phyloP scores from a whole-genome alignment of 2,329 filamentous ascomycete species.

The Pseudohalonectria lignicola region DNA sequence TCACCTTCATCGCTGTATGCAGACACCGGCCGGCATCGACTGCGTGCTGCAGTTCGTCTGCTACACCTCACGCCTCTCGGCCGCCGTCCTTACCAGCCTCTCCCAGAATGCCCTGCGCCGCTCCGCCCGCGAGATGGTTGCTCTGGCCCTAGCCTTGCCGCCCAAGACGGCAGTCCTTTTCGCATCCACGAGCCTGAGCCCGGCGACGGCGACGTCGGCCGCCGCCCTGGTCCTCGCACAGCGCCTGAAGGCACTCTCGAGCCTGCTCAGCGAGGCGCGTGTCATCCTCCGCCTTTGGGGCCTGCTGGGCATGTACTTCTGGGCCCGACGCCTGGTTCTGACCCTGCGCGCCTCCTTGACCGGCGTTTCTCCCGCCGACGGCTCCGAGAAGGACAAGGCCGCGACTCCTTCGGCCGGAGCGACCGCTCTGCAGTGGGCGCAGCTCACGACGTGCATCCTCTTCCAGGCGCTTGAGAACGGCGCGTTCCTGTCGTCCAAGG shows the following conservation, averaged over 20 bases:
- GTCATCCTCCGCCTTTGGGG: constrained; percentile 70
- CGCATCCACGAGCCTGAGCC: constrained; percentile 16
- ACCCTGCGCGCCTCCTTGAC: constrained; percentile 16
- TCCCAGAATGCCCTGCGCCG: constrained; percentile 46
- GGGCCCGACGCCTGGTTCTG: constrained; percentile 41
- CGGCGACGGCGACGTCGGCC: constrained; percentile 19
- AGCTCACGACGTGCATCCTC: constrained; percentile 54
- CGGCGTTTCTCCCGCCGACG: constrained; percentile 8
- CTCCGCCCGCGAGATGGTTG: constrained; percentile 37
- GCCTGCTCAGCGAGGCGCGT: constrained; percentile 57
- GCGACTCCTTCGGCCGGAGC: constrained; percentile 27
- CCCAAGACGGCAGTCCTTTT: constrained; percentile 33
- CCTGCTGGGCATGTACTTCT: constrained; percentile 61
- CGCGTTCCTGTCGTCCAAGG: constrained; percentile 65
- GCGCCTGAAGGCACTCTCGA: constrained; percentile 49
- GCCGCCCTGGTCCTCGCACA: constrained; percentile 35
- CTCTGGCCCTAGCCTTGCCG: constrained; percentile 39
- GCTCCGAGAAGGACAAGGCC: constrained; percentile 15
- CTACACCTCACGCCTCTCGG: constrained; percentile 51
- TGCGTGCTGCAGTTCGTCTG: constrained; percentile 49
- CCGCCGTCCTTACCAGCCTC: constrained; percentile 37
- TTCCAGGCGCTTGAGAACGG: constrained; percentile 80
- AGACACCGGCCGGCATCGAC: constrained; percentile 60
- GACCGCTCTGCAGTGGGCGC: constrained; percentile 47
- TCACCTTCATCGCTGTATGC: constrained; percentile 51